Evolutionary conservation across 768 basidiomycete genomes (phyloP), one percentile per base, ranked within the genome.

Genomic region (Nevesoporus exiguus): DNA sequence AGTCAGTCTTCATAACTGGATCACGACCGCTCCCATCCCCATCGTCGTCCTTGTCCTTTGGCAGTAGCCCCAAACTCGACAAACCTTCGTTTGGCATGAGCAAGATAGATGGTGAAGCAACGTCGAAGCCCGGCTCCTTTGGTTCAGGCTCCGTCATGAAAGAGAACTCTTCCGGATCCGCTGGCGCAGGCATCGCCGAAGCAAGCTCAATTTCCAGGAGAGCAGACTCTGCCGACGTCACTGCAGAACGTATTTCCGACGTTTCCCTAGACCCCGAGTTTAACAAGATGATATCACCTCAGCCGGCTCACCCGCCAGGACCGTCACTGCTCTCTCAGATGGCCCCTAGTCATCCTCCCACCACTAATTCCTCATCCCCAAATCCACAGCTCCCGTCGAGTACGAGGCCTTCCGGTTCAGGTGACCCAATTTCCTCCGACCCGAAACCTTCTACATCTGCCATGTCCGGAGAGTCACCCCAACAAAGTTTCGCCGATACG

Each of bases 21-120:
- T 93, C 90, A 0, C 96, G 94, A 66, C 96, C 96, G 0, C 78
- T 99, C 6, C 96, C 96, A 0, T 91, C 89, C 3, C 90, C 90
- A 0, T 85, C 83, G 15, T 88, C 86, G 29, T 86, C 86, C 6
- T 84, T 82, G 34, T 86, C 86, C 5, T 86, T 82, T 64, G 81
- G 77, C 42, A 76, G 80, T 21, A 83, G 83, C 48, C 88, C 91
- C 13, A 82, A 80, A 70, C 74, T 95, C 45, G 95, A 97, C 77
- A 88, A 87, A 61, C 91, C 85, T 77, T 85, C 85, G 0, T 96
- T 99, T 63, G 87, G 85, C 3, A 98, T 98, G 96, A 86, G 81
- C 73, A 90, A 86, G 73, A 95, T 98, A 62, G 89, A 85, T 21
- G 76, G 74, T 41, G 71, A 75, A 36, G 69, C 61, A 43, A 61